A percentile compares a stretch with the other conserved stretches of the same genome.
Evolutionary conservation across 2,329 filamentous ascomycete genomes (phyloP).

Genomic region (Sporothrix pallida): DNA sequence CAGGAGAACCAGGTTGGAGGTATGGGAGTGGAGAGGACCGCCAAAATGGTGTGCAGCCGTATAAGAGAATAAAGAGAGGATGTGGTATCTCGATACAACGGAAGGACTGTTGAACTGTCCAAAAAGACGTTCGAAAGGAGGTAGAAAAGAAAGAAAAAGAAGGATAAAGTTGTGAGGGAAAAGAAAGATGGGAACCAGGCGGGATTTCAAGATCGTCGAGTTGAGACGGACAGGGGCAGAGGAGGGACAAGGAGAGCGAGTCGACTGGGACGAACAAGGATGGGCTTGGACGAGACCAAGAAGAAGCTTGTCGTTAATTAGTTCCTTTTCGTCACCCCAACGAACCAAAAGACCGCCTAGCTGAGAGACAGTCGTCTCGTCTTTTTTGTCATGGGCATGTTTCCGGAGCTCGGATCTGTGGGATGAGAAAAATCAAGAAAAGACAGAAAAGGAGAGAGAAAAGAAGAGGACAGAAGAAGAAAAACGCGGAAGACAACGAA

Average conservation of each 20-base stretch:
- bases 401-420: slow-evolving; percentile 7
- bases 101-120: neutral
- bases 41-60: neutral
- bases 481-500: neutral
- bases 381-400: slow-evolving; percentile 5
- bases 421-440: neutral
- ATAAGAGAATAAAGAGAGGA: neutral
- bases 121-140: neutral
- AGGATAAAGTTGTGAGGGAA: neutral
- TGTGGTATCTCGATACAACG: neutral
- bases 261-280: slow-evolving; percentile 14
- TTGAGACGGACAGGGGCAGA: slow-evolving; percentile 23
- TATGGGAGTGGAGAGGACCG: neutral
- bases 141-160: neutral
- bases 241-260: slow-evolving; percentile 9
- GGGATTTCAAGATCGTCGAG: slow-evolving; percentile 26
- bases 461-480: neutral
- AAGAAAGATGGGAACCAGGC: slow-evolving; percentile 3
- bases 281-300: neutral
- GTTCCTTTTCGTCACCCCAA: neutral
- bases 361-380: slow-evolving; percentile 15
- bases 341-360: slow-evolving; percentile 6
- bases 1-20: neutral
- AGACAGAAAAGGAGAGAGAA: neutral
- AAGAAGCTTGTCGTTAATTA: slow-evolving; percentile 12